These are phyloP conservation scores for Sporisorium graminicola DNA, from an alignment of 1,284 basidiomycete species.

Conservation along the genomic window DNA sequence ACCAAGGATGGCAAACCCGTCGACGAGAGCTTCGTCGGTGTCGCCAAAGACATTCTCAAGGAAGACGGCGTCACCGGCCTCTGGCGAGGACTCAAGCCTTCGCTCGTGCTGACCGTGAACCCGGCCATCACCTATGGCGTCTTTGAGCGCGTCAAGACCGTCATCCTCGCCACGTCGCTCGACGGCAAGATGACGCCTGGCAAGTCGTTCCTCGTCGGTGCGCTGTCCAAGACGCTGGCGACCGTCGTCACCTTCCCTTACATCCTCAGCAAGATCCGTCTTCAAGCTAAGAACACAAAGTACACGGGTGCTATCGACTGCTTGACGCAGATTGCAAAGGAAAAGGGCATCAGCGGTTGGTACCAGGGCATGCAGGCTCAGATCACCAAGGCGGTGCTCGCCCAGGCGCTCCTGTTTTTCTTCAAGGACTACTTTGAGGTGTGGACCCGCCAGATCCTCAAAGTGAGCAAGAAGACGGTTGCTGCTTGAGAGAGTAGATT, in stretches of 20 bases:
- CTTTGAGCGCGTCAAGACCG: slow-evolving; percentile 85
- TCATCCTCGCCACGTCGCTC: slow-evolving; percentile 72
- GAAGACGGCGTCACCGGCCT: slow-evolving; percentile 91
- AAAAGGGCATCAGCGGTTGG: slow-evolving; percentile 79
- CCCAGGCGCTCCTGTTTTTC: slow-evolving; percentile 75
- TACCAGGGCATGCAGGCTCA: slow-evolving; percentile 93
- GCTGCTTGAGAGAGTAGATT: slow-evolving; percentile 3
- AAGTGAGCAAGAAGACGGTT: slow-evolving; percentile 40
- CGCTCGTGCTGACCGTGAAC: slow-evolving; percentile 90
- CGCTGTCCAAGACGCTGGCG: slow-evolving; percentile 92
- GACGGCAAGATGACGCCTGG: slow-evolving; percentile 81
- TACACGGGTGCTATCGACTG: slow-evolving; percentile 83
- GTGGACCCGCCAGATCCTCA: slow-evolving; percentile 64
- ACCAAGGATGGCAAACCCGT: slow-evolving; percentile 68
- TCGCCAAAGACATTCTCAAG: slow-evolving; percentile 87
- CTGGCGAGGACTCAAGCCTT: slow-evolving; percentile 93
- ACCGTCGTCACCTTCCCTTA: slow-evolving; percentile 74
- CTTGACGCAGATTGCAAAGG: slow-evolving; percentile 79
- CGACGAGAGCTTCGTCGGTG: slow-evolving; percentile 76
- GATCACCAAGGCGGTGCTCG: slow-evolving; percentile 87
- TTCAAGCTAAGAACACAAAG: slow-evolving; percentile 79
- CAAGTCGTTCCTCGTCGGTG: slow-evolving; percentile 88
- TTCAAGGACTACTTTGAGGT: slow-evolving; percentile 69
- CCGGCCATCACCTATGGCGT: slow-evolving; percentile 98
- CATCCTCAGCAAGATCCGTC: slow-evolving; percentile 96